These are phyloP conservation scores for Candida schatavii DNA, from an alignment of 805 yeast species.

Conservation along the genomic window DNA sequence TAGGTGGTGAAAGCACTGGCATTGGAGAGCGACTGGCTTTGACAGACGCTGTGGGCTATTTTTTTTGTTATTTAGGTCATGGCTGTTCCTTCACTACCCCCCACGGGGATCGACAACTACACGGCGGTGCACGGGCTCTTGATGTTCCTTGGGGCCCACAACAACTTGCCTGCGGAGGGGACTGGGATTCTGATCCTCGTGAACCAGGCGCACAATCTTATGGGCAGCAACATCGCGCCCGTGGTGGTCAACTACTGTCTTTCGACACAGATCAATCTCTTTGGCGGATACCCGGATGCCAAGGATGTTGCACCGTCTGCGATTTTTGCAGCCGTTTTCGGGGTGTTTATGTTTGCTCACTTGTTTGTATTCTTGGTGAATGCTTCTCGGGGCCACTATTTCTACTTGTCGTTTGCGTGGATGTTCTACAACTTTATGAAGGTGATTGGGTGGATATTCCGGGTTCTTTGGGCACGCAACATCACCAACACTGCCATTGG, in stretches of 20 bases:
- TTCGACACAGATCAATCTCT: constrained; percentile 44
- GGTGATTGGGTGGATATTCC: constrained; percentile 55
- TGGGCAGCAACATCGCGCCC: constrained; percentile 41
- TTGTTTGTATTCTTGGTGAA: constrained; percentile 46
- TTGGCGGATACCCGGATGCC: constrained; percentile 58
- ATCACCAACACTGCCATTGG: constrained; percentile 47
- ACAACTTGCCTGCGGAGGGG: constrained; percentile 29
- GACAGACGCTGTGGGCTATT: no score
- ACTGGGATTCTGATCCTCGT: constrained; percentile 25
- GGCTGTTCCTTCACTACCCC: no score
- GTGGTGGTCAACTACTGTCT: constrained; percentile 34
- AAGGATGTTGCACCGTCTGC: constrained; percentile 60
- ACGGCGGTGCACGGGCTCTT: constrained; percentile 29
- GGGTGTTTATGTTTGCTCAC: constrained; percentile 47
- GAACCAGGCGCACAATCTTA: constrained; percentile 27
- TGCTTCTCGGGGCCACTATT: constrained; percentile 54
- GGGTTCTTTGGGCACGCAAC: constrained; percentile 60
- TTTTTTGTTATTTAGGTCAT: no score
- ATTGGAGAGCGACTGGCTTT: no score
- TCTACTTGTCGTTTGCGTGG: constrained; percentile 53
- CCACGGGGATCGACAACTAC: constrained; percentile 15
- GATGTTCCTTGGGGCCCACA: constrained; percentile 26
- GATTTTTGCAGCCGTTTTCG: constrained; percentile 53
- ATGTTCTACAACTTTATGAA: constrained; percentile 52
- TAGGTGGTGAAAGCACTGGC: no score